A percentile compares a stretch with the other conserved stretches of the same genome.
Evolutionary conservation across 306 rosid species (phyloP).

Genomic region (Calophaca sinica): DNA sequence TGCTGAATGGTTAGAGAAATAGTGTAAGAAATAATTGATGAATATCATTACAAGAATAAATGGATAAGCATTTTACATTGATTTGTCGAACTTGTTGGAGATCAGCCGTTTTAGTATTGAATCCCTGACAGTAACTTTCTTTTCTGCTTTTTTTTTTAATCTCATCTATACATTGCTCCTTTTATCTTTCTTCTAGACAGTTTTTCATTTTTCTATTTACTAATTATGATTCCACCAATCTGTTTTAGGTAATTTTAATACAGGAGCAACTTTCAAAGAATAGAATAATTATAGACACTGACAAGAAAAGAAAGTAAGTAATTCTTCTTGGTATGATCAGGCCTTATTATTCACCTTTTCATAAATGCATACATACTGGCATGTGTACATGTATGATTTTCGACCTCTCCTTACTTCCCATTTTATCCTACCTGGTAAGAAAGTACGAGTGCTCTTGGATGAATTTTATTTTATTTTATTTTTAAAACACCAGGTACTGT

Average conservation of each 20-base stretch:
- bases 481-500: not conserved
- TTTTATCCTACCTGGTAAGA: not conserved
- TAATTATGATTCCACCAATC: constrained; percentile 37
- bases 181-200: not conserved
- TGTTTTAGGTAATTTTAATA: constrained; percentile 83
- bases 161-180: not conserved
- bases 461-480: too few species aligned
- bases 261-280: constrained; percentile 97
- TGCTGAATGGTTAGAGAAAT: constrained; percentile 10
- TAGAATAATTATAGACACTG: constrained; percentile 85
- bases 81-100: constrained; percentile 28
- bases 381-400: constrained; percentile 13
- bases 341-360: constrained; percentile 33
- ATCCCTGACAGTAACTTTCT: constrained; percentile 8
- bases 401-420: not conserved
- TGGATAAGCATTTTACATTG: constrained; percentile 34
- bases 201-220: constrained; percentile 24
- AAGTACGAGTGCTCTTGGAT: constrained; percentile 26
- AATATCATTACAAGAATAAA: constrained; percentile 10
- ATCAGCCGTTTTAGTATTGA: constrained; percentile 11
- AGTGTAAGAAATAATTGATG: constrained; percentile 14
- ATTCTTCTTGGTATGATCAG: constrained; percentile 23
- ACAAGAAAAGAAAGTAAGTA: constrained; percentile 91
- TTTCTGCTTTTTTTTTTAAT: not conserved
- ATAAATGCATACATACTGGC: constrained; percentile 8